Percentiles rank a stretch among this genome's conserved stretches.
Evolutionary conservation across 306 rosid species (phyloP).

Genomic region (Cercis canadensis): DNA sequence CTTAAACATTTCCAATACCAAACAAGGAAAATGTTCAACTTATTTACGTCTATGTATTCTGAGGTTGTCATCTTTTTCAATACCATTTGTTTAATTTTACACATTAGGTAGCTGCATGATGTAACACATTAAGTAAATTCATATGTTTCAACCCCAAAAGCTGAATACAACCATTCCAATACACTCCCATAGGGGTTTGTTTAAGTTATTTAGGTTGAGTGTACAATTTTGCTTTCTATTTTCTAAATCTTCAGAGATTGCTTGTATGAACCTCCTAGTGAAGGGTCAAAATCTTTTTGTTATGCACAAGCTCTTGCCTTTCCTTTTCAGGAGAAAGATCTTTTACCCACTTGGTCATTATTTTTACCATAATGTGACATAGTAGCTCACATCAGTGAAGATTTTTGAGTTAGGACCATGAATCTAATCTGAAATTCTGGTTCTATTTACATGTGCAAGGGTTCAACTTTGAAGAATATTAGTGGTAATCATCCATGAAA

Average conservation of each 20-base stretch:
- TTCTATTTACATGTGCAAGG: slow-evolving; percentile 1
- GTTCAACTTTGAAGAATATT: slow-evolving; percentile 16
- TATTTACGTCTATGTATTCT: not conserved
- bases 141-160: slow-evolving; percentile 15
- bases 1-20: not conserved
- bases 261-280: not conserved
- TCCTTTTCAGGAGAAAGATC: not conserved
- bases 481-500: slow-evolving; percentile 25
- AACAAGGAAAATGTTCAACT: not conserved
- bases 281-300: not conserved
- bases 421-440: not conserved
- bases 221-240: slow-evolving; percentile 16
- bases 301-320: not conserved
- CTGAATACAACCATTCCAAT: slow-evolving; percentile 16
- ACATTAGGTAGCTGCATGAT: slow-evolving; percentile 41
- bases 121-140: slow-evolving; percentile 27
- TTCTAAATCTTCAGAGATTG: slow-evolving; percentile 9
- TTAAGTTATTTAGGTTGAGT: slow-evolving; percentile 33
- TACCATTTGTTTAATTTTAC: not conserved
- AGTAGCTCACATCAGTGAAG: not conserved
- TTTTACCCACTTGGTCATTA: not conserved
- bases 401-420: slow-evolving; percentile 1
- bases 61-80: slow-evolving; percentile 6
- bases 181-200: not conserved
- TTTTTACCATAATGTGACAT: not conserved